Conservation (phyloP, 768 basidiomycete species). For the Piloderma croceum region DNA sequence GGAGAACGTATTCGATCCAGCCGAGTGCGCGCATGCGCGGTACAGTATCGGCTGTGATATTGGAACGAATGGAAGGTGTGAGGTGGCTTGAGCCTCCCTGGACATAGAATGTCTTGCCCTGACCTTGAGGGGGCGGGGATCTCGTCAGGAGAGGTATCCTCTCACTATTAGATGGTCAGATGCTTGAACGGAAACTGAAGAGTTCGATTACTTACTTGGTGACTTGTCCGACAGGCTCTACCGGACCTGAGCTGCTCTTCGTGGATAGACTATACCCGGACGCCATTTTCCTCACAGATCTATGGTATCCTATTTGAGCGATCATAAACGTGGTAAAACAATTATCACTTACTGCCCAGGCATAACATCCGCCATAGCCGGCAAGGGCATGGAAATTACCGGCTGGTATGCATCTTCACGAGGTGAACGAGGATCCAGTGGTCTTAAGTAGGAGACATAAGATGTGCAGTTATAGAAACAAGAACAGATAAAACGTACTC, state of each 20-base stretch:
- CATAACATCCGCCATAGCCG: slow-evolving; percentile 31
- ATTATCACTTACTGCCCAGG: slow-evolving; percentile 14
- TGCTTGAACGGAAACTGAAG: too few relatives aligned
- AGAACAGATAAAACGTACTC: slow-evolving; percentile 19
- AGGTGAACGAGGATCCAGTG: too few relatives aligned
- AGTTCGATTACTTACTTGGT: not conserved
- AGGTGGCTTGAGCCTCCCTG: slow-evolving; percentile 17
- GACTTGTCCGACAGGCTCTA: too few relatives aligned
- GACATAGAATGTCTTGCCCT: slow-evolving; percentile 22
- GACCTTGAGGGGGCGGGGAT: slow-evolving; percentile 4
- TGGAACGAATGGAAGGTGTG: slow-evolving; percentile 11
- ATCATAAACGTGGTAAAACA: too few relatives aligned
- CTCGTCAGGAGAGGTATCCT: not conserved
- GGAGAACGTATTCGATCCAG: slow-evolving; percentile 74
- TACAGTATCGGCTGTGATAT: slow-evolving; percentile 19
- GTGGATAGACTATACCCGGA: too few relatives aligned
- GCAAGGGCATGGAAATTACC: slow-evolving; percentile 23
- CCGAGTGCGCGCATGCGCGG: slow-evolving; percentile 49
- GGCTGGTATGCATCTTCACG: slow-evolving; percentile 24
- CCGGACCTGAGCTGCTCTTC: too few relatives aligned
- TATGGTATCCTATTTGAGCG: too few relatives aligned
- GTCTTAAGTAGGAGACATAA: too few relatives aligned
- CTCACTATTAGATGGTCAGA: not conserved
- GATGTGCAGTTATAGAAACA: too few relatives aligned
- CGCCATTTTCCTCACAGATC: too few relatives aligned